Conservation (phyloP, 495 filamentous ascomycete genomes). For the Jackrogersella multiformis region DNA sequence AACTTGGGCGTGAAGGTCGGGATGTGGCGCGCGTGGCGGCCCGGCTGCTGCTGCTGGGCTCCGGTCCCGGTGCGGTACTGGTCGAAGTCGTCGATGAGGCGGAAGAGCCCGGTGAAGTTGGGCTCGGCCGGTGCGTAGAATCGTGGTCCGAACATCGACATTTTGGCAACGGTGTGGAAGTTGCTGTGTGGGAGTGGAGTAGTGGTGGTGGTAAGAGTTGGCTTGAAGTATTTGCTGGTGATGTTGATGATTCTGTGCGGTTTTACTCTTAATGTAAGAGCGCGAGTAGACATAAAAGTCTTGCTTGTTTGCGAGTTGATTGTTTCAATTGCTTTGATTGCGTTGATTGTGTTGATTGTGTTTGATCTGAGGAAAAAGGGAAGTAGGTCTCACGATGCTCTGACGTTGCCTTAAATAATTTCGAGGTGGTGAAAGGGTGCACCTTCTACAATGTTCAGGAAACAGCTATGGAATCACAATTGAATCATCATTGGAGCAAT, state of each 20-base stretch:
- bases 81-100: conserved; percentile 79
- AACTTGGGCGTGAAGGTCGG: conserved; percentile 77
- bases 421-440: neutral
- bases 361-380: conserved; percentile 42
- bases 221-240: conserved; percentile 21
- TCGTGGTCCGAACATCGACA: conserved; percentile 72
- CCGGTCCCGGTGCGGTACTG: conserved; percentile 49
- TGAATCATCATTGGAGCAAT: conserved; percentile 31
- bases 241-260: conserved; percentile 23
- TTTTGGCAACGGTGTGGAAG: conserved; percentile 52
- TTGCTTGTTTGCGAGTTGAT: conserved; percentile 19
- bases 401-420: conserved; percentile 42
- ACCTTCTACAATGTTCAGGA: conserved; percentile 41
- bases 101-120: conserved; percentile 74
- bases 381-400: conserved; percentile 22
- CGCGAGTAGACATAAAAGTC: conserved; percentile 26
- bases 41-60: conserved; percentile 24
- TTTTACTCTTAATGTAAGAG: conserved; percentile 24
- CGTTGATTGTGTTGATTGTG: conserved; percentile 32
- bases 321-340: conserved; percentile 1
- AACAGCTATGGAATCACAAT: conserved; percentile 5
- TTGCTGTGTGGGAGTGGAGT: conserved; percentile 27
- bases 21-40: conserved; percentile 33
- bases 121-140: conserved; percentile 56
- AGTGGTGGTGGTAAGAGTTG: conserved; percentile 11